Evolutionary conservation across 2,329 filamentous ascomycete species (phyloP).

Genomic region (Nothophaeocryptopus gaeumannii): DNA sequence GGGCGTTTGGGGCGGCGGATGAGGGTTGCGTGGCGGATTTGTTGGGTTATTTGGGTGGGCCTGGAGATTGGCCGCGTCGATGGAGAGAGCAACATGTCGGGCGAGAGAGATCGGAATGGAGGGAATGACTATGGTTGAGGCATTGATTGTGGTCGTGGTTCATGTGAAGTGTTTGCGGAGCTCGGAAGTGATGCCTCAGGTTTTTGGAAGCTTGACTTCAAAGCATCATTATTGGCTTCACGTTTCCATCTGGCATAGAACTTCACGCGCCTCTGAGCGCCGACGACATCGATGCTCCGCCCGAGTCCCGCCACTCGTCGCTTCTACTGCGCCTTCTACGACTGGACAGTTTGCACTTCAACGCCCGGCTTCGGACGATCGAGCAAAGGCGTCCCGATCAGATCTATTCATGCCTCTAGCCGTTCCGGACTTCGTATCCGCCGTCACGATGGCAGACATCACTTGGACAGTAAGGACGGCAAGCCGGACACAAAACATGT

Average conservation of each 20-base stretch:
- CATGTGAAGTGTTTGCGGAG: slow-evolving; percentile 7
- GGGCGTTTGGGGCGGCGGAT: slow-evolving; percentile 84
- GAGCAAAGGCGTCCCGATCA: too few relatives aligned
- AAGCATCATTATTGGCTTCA: too few relatives aligned
- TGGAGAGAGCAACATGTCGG: slow-evolving; percentile 21
- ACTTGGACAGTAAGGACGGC: too few relatives aligned
- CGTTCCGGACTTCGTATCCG: background rate
- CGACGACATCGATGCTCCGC: slow-evolving; percentile 7
- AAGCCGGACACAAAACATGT: too few relatives aligned
- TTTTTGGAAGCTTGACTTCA: too few relatives aligned
- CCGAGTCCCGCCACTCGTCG: slow-evolving; percentile 27
- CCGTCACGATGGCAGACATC: background rate
- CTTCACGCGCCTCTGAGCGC: background rate
- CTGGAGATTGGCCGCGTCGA: slow-evolving; percentile 17
- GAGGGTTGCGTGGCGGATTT: slow-evolving; percentile 78
- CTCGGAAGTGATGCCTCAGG: slow-evolving; percentile 10
- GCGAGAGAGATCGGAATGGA: slow-evolving; percentile 2
- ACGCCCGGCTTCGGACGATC: background rate
- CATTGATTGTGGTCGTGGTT: background rate
- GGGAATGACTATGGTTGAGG: background rate
- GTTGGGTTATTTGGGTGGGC: slow-evolving; percentile 33
- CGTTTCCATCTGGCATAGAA: too few relatives aligned
- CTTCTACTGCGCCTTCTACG: slow-evolving; percentile 47
- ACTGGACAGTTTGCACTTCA: slow-evolving; percentile 37
- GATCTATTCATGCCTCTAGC: too few relatives aligned